Base-by-base conservation (phyloP, 345 rosid species). In the Carallia pectinifolia region DNA sequence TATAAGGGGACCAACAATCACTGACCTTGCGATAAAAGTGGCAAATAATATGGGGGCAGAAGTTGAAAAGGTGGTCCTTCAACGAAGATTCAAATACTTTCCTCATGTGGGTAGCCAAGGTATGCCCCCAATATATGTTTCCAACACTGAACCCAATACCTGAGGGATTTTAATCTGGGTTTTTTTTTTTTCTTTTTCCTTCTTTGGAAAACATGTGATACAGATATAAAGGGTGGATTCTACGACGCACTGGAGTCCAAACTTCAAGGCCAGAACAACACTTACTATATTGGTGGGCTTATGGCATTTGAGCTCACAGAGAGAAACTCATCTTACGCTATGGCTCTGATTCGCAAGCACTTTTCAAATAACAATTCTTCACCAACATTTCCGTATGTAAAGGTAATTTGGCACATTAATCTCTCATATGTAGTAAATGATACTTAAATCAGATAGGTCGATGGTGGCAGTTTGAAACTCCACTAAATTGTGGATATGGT, bases 231-330 rank as follows among this genome's bases (percentile, higher is more conserved):
- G 84, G 81, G 80, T 50, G 93, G 90, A 27, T 88, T 86, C 77
- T 88, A 86, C 58, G 81, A 81, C 53, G 68, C 71, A 65, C n/a
- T 86, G 1, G 93, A 88, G 71, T 73, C 80, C 29, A 81, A 88
- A 71, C 89, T 86, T 74, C 93, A 88, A 76, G 93, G 93, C 30
- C 50, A 18, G 60, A 74, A 62, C 40, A 85, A 83, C 77, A 88
- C 93, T 52, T 83, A 78, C 79, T 83, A 88, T 59, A 85, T 83
- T 17, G 89, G 93, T 27, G 93, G 93, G 63, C 88, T 86, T 33
- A 76, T 71, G 84, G 93, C 93, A 36, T 88, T 88, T 65, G 93
- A 88, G 71, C 89, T 86, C 31, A 86, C 90, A 3, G 90, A 85
- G 83, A 83, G 93, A 71, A 88, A 86, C 73, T 83, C 90, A 50